Evolutionary conservation across 2,329 filamentous ascomycete genomes (phyloP).

Genomic region (Phialemonium atrogriseum): DNA sequence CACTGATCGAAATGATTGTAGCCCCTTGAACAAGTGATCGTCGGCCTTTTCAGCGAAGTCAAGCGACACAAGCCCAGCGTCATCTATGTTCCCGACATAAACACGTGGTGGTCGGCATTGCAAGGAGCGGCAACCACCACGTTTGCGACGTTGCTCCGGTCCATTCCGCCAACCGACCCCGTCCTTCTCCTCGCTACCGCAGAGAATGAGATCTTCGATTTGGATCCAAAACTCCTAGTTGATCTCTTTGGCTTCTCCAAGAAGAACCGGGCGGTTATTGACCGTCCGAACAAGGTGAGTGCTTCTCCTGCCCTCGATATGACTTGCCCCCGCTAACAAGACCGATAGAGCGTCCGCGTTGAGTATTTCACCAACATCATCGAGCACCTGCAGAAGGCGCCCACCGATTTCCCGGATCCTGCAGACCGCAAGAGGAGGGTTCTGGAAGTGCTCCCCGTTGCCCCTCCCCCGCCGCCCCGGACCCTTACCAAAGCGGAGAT

Average conservation of each 20-base stretch:
- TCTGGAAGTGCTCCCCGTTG: slow-evolving; percentile 67
- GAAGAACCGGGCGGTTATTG: slow-evolving; percentile 66
- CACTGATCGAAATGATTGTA: slow-evolving; percentile 24
- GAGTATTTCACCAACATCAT: slow-evolving; percentile 74
- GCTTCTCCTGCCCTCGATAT: neutral
- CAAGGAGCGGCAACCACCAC: slow-evolving; percentile 64
- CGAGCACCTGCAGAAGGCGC: slow-evolving; percentile 68
- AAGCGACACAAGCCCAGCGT: slow-evolving; percentile 92
- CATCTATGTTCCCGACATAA: slow-evolving; percentile 86
- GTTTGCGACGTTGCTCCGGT: slow-evolving; percentile 73
- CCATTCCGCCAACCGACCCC: slow-evolving; percentile 82
- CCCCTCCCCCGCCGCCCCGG: slow-evolving; percentile 61
- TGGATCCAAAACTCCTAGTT: slow-evolving; percentile 56
- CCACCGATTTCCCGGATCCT: slow-evolving; percentile 79
- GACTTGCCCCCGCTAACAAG: slow-evolving; percentile 16
- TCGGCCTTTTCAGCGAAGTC: slow-evolving; percentile 85
- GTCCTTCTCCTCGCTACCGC: slow-evolving; percentile 81
- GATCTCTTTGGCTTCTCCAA: slow-evolving; percentile 81
- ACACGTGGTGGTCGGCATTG: slow-evolving; percentile 70
- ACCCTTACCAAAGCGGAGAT: slow-evolving; percentile 69
- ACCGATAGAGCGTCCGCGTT: slow-evolving; percentile 41
- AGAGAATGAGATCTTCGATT: slow-evolving; percentile 56
- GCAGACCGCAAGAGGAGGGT: slow-evolving; percentile 79
- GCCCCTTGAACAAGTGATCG: slow-evolving; percentile 79
- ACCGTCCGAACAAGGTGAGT: slow-evolving; percentile 55